Base-by-base conservation (phyloP, 164 flowering plant species). In the Litsea cubeba region DNA sequence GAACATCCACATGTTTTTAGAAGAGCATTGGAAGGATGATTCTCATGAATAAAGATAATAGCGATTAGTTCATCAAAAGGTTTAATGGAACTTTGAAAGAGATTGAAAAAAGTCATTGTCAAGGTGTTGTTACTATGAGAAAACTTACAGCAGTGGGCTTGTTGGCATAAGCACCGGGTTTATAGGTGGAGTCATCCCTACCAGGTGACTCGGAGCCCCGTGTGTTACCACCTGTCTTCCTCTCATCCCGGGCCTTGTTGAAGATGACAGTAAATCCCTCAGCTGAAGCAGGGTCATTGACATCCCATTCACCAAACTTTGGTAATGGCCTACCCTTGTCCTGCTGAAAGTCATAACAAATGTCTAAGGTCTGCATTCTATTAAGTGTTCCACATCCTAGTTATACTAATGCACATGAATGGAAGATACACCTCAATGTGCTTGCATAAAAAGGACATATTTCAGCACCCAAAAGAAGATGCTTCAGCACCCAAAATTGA, bases 221-320 rank as follows among this genome's bases (percentile, higher is more conserved):
- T 18, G 65, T 22, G 60, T 90, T 91, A 71, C 89, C 94, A 77
- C 97, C 97, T 0, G 95, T 89, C 83, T 92, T 94, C 71, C 89
- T 94, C 83, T 92, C 98, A 85, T 92, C 91, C 77, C 97, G 85
- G 40, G 97, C 98, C 79, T 94, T 94, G 83, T 94, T 94, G 79
- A 94, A 94, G 58, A 94, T 94, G 77, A 90, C 92, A 69, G 97
- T 94, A 74, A 92, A 94, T 50, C 95, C 94, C 84, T 94, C 98
- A 68, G 97, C 97, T 65, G 98, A 94, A 70, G 98, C 86, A 71
- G 98, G 97, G 81, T 94, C 98, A 82, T 90, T 94, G 30, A 90
- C 98, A 81, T 94, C 97, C 98, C 98, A 94, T 76, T 94, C 98
- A 77, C 98, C 98, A 81, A 93, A 93, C 84, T 93, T 93, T 25